Evolutionary conservation across 805 yeast species (phyloP).

Genomic region (Hanseniaspora singularis): DNA sequence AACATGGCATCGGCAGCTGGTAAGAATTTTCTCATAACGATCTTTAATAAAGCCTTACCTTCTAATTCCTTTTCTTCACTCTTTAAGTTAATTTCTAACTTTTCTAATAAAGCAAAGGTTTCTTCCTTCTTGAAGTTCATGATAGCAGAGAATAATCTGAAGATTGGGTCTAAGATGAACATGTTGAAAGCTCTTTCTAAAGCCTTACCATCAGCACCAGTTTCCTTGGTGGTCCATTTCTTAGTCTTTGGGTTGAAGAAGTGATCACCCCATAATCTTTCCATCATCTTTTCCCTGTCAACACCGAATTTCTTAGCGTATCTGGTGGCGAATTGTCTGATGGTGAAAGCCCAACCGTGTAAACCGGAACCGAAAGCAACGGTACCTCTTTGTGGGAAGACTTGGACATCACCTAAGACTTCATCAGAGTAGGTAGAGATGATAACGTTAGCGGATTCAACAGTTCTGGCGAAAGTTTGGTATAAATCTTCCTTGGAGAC

Average conservation of each 20-base stretch:
- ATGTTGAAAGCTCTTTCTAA: conserved; percentile 99
- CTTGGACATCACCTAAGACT: conserved; percentile 90
- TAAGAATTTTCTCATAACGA: conserved; percentile 98
- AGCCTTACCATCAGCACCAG: conserved; percentile 87
- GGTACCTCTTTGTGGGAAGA: conserved; percentile 97
- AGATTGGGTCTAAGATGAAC: conserved; percentile 98
- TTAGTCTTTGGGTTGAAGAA: conserved; percentile 99
- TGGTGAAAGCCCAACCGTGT: conserved; percentile 99
- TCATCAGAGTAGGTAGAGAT: conserved; percentile 89
- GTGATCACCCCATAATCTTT: conserved; percentile 99
- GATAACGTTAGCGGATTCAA: conserved; percentile 97
- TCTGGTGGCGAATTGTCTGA: conserved; percentile 95
- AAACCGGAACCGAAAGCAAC: conserved; percentile 99
- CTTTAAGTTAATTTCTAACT: conserved; percentile 88
- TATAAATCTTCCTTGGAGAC: conserved; percentile 97
- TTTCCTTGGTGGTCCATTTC: conserved; percentile 95
- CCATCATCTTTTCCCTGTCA: conserved; percentile 95
- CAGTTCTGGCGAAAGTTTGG: conserved; percentile 97
- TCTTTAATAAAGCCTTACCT: conserved; percentile 97
- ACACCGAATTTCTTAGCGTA: conserved; percentile 99
- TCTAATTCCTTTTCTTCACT: conserved; percentile 95
- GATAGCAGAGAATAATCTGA: conserved; percentile 90
- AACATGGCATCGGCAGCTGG: conserved; percentile 99
- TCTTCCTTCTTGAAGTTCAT: conserved; percentile 99
- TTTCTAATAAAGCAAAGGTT: conserved; percentile 80